These are phyloP conservation scores for Trichoderma brevicompactum DNA, from an alignment of 2,329 filamentous ascomycete genomes.

Conservation along the genomic window DNA sequence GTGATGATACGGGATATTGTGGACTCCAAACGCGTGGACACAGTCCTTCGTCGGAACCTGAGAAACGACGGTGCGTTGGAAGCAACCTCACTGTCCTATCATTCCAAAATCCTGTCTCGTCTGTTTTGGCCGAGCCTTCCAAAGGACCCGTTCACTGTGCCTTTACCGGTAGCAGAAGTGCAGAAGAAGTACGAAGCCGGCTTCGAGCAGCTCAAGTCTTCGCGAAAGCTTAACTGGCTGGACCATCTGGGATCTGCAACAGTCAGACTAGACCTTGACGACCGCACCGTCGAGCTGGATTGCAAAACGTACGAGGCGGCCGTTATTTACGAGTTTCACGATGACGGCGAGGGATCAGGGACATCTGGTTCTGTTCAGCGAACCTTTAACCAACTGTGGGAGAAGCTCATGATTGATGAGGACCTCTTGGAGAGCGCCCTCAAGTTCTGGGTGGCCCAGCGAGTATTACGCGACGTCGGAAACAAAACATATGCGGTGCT, in stretches of 20 bases:
- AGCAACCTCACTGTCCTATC: constrained; percentile 51
- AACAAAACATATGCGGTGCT: constrained; percentile 68
- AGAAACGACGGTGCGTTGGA: constrained; percentile 28
- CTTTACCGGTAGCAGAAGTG: constrained; percentile 59
- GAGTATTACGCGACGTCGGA: constrained; percentile 63
- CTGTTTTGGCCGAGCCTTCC: constrained; percentile 91
- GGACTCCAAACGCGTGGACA: constrained; percentile 77
- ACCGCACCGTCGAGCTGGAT: constrained; percentile 73
- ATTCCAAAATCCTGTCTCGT: constrained; percentile 85
- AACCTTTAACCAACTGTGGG: constrained; percentile 58
- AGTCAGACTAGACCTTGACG: constrained; percentile 80
- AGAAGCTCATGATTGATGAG: constrained; percentile 72
- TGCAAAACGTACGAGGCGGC: constrained; percentile 85
- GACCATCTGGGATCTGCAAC: constrained; percentile 79
- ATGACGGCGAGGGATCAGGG: constrained; percentile 39
- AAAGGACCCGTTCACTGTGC: constrained; percentile 69
- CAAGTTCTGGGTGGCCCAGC: constrained; percentile 71
- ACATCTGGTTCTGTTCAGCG: constrained; percentile 44
- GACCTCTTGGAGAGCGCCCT: constrained; percentile 70
- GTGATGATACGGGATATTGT: constrained; percentile 96
- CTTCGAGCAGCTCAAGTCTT: constrained; percentile 80
- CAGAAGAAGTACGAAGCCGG: constrained; percentile 73
- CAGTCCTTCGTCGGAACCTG: constrained; percentile 59
- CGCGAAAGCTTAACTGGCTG: constrained; percentile 87
- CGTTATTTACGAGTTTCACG: constrained; percentile 82